Conservation (phyloP, 179 eudicot genomes). For the Carnegiea gigantea region DNA sequence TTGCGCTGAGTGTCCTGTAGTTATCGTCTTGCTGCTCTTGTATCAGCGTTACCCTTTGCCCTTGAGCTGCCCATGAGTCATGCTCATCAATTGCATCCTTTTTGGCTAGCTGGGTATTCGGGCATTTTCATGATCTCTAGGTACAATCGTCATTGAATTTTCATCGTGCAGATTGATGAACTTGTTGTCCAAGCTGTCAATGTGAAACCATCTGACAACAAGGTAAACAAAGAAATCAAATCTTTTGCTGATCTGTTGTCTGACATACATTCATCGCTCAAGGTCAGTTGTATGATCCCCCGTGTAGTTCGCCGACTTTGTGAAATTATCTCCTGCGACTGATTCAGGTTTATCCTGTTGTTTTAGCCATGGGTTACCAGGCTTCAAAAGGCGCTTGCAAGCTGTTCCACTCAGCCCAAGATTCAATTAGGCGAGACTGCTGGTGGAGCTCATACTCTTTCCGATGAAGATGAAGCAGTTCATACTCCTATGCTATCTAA, state of each 20-base stretch:
- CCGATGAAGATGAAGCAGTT: slow-evolving; percentile 27
- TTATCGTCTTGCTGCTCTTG: background rate
- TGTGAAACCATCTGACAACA: slow-evolving; percentile 34
- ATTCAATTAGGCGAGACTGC: slow-evolving; percentile 33
- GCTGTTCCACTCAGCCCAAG: slow-evolving; percentile 31
- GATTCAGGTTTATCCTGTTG: background rate
- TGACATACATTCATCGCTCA: slow-evolving; percentile 55
- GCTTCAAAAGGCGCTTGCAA: slow-evolving; percentile 53
- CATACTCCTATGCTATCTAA: slow-evolving; percentile 58
- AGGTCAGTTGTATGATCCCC: slow-evolving; percentile 42
- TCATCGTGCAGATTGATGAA: slow-evolving; percentile 72
- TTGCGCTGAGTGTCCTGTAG: background rate
- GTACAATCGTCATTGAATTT: background rate
- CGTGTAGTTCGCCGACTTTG: background rate
- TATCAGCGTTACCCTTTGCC: background rate
- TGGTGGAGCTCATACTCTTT: slow-evolving; percentile 22
- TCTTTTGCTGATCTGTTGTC: slow-evolving; percentile 55
- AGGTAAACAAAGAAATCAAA: slow-evolving; percentile 51
- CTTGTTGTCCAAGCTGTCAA: slow-evolving; percentile 73
- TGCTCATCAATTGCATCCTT: background rate
- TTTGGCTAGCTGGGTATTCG: background rate
- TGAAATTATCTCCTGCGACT: background rate
- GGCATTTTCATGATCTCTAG: background rate
- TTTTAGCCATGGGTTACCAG: slow-evolving; percentile 81
- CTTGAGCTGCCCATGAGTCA: background rate